These are phyloP conservation scores for Leishmania martiniquensis DNA, from an alignment of 208 protist genomes.

Conservation along the genomic window DNA sequence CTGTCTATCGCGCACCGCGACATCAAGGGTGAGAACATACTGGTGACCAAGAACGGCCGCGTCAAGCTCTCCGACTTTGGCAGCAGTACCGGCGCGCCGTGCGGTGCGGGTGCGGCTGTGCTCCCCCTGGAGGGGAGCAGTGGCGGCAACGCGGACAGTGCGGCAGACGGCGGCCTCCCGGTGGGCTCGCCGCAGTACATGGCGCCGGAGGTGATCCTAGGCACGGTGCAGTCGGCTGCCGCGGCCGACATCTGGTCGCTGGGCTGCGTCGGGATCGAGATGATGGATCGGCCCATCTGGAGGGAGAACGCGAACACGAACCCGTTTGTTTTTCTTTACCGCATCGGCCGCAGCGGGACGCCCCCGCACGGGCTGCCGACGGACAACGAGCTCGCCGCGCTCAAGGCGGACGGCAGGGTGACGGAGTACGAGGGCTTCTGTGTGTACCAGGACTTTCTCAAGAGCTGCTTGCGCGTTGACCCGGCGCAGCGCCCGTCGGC, in stretches of 20 bases:
- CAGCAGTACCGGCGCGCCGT: conserved; percentile 45
- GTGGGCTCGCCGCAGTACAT: conserved; percentile 81
- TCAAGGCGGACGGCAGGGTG: conserved; percentile 19
- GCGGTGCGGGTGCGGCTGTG: conserved; percentile 9
- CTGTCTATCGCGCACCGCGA: conserved; percentile 81
- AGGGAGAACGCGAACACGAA: conserved; percentile 27
- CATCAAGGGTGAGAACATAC: conserved; percentile 83
- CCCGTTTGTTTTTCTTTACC: conserved; percentile 57
- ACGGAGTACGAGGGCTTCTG: conserved; percentile 39
- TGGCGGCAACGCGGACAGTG: conserved; percentile 6
- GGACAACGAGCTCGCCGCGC: conserved; percentile 40
- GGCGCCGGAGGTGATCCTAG: conserved; percentile 78
- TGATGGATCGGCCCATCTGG: conserved; percentile 69
- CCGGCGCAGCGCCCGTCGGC: conserved; percentile 53
- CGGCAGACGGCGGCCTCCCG: conserved; percentile 22
- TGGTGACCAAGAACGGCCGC: conserved; percentile 70
- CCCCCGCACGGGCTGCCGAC: conserved; percentile 58
- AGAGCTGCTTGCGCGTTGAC: conserved; percentile 47
- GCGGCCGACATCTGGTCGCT: conserved; percentile 79
- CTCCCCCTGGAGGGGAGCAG: neutral
- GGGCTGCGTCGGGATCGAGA: conserved; percentile 84
- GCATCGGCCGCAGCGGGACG: conserved; percentile 41
- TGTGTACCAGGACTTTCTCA: conserved; percentile 64
- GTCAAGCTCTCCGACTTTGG: conserved; percentile 87
- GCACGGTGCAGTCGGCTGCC: conserved; percentile 15